Conservation (phyloP, 129 eudicot genomes). For the Pseudognaphalium luteoalbum region DNA sequence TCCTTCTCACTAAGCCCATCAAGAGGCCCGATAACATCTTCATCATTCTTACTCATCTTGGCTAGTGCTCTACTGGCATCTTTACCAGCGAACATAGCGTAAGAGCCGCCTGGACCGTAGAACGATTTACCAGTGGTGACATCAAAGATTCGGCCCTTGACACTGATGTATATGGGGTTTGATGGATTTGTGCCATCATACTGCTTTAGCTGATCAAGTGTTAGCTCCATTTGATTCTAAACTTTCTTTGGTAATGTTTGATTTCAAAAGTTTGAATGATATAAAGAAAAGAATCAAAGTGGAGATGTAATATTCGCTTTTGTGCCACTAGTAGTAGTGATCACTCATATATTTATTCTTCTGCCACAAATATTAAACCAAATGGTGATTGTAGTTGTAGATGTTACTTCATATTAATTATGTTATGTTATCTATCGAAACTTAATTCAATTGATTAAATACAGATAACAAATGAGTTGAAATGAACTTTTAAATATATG, state of each 20-base stretch:
- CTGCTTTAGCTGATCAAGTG: conserved; percentile 47
- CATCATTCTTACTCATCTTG: conserved; percentile 86
- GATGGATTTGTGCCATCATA: conserved; percentile 71
- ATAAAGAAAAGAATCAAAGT: background rate
- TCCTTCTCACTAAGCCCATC: conserved; percentile 83
- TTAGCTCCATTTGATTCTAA: conserved; percentile 50
- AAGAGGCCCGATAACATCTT: conserved; percentile 55
- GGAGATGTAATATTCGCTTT: conserved; percentile 4
- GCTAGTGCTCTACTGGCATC: conserved; percentile 91
- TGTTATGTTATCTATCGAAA: too few relatives aligned
- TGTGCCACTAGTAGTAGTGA: background rate
- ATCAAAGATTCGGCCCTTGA: conserved; percentile 65
- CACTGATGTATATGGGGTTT: conserved; percentile 71
- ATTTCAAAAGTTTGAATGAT: background rate
- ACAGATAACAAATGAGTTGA: too few relatives aligned
- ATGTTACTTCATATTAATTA: too few relatives aligned
- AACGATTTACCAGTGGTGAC: conserved; percentile 62
- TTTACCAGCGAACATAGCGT: conserved; percentile 83
- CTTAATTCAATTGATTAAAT: too few relatives aligned
- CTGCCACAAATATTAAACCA: too few relatives aligned
- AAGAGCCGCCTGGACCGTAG: conserved; percentile 91
- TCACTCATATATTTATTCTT: too few relatives aligned
- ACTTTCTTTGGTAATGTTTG: background rate
- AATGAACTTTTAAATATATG: too few relatives aligned
- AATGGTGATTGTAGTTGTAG: too few relatives aligned